Percentiles rank a stretch among this genome's conserved stretches.
Conservation (phyloP, 2,329 filamentous ascomycete genomes). For the Domatiomyces globalis region DNA sequence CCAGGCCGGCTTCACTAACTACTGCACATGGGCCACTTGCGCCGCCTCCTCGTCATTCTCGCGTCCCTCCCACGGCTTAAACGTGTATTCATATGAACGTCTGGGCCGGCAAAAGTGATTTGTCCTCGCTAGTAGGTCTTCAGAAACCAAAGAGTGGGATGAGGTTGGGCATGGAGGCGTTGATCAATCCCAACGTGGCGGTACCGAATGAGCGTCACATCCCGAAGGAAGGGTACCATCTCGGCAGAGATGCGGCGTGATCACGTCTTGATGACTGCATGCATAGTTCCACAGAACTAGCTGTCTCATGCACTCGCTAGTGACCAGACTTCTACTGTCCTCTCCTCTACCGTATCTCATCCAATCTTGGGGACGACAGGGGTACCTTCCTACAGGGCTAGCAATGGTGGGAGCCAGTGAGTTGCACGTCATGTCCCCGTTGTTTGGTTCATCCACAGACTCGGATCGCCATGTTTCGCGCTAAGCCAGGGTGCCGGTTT, state of each 20-base stretch:
- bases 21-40: no score
- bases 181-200: background rate
- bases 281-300: no score
- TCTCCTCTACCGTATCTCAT: no score
- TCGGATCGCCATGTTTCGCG: background rate
- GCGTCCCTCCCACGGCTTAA: no score
- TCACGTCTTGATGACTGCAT: background rate
- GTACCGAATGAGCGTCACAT: background rate
- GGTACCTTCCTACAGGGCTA: no score
- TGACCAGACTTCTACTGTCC: no score
- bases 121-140: background rate
- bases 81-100: background rate
- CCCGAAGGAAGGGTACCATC: background rate
- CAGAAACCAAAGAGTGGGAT: background rate
- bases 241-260: background rate
- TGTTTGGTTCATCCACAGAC: background rate
- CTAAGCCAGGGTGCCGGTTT: background rate
- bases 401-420: background rate
- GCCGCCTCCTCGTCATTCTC: no score
- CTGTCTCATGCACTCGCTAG: no score
- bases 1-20: no score
- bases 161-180: background rate
- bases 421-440: background rate
- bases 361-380: no score
- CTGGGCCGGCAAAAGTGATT: no score